Evolutionary conservation across 495 filamentous ascomycete genomes (phyloP), one percentile per base, ranked within the genome.

Genomic region (Penicillium macrosclerotiorum): DNA sequence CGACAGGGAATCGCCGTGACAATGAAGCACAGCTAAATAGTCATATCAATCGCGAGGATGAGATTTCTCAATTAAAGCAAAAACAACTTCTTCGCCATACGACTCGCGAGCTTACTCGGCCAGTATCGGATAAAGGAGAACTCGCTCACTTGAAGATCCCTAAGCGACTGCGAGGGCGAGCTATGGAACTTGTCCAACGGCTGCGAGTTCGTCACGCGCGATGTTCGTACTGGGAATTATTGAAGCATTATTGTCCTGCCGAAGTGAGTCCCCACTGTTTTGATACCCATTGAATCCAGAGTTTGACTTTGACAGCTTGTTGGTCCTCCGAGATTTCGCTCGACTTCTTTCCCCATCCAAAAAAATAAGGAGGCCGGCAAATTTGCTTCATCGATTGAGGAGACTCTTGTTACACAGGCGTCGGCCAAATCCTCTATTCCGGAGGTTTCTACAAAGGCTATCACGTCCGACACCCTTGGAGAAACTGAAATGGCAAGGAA

Each of bases 41-140:
- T 58, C 92, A 91, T 53, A 88, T 84, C 2, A 62, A 88, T 5
- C 79, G 92, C 19, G 93, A 96, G 57, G 75, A 87, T 20, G 92
- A 96, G 51, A 95, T 96, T 34, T 51, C 68, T n/a, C 51, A 49
- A 20, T 19, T 41, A 1, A 53, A 63, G 22, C 38, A 55, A 8
- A 29, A 42, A 34, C 52, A 38, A 51, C 30, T 27, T 14, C 12
- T 4, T 7, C 42, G 38, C n/a, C 30, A 23, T 18, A 18, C 34
- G 17, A 24, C 18, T 23, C 39, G 26, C 18, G 36, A 13, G 17
- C 27, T 30, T 13, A 18, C 38, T 25, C 13, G 20, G 16, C 14
- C 8, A 12, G 18, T 35, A 14, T 37, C 32, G 23, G 52, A 42
- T 8, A 42, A 60, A 33, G 57, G 50, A 17, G 45, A 2, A 8